Evolutionary conservation across 2,329 filamentous ascomycete genomes (phyloP).

Genomic region (Pyricularia sp.): DNA sequence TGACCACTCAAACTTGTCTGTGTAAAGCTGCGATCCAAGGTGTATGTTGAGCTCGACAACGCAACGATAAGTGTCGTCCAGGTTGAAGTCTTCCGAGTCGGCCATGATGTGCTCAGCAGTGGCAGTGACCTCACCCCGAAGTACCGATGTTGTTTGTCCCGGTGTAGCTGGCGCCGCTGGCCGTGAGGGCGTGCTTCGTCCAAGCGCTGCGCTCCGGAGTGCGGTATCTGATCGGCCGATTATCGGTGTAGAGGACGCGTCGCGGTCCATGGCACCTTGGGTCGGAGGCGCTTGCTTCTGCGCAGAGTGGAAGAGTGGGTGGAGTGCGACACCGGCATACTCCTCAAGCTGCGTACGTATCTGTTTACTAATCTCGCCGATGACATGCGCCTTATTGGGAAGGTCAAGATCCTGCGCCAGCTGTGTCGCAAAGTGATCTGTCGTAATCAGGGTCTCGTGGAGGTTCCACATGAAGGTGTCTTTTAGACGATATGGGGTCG

Average conservation of each 20-base stretch:
- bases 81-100: constrained; percentile 69
- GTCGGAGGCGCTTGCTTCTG: constrained; percentile 14
- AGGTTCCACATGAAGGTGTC: constrained; percentile 98
- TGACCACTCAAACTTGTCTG: constrained; percentile 97
- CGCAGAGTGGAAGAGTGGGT: constrained; percentile 73
- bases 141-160: background rate
- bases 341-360: constrained; percentile 94
- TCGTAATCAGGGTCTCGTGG: constrained; percentile 87
- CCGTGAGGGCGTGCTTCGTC: background rate
- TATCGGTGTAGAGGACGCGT: constrained; percentile 14
- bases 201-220: constrained; percentile 31
- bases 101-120: constrained; percentile 54
- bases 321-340: constrained; percentile 87
- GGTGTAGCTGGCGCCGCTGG: constrained; percentile 6
- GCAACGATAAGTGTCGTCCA: constrained; percentile 90
- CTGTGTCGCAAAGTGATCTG: constrained; percentile 86
- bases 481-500: constrained; percentile 78
- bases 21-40: constrained; percentile 82
- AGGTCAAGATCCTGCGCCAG: constrained; percentile 91
- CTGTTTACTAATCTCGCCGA: constrained; percentile 80
- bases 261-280: constrained; percentile 1
- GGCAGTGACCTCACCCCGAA: constrained; percentile 49
- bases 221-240: constrained; percentile 48
- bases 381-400: constrained; percentile 60
- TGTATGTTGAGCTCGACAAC: constrained; percentile 88